Evolutionary conservation across 495 filamentous ascomycete species (phyloP), one percentile per base, ranked within the genome.

Genomic region (Sabuloglossum arenarium): DNA sequence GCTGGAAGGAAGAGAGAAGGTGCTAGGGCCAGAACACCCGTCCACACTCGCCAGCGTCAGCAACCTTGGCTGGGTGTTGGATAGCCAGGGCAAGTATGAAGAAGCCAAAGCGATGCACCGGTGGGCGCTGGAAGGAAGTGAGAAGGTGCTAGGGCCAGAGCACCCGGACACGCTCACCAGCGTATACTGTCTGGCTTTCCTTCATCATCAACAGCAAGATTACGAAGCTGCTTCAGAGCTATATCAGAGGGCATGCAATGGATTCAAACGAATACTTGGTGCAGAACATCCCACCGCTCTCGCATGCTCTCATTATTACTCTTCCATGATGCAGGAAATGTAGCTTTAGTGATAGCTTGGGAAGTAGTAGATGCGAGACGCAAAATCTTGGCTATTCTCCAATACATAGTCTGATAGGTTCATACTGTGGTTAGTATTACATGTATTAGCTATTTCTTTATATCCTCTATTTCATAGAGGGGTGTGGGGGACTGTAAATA

Each of bases 211-310:
- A 31, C 52, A 49, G 52, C 25, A 53, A 51, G 6, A 51, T 32
- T 59, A 59, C 47, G 39, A 55, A 25, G 51, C 24, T 11, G 51
- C 57, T 29, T 55, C 32, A 30, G 34, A 55, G 32, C 50, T 55
- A 43, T 59, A 59, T 28, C 52, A 55, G 39, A 42, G 51, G 47
- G 57, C 57, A 29, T 59, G 50, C 51, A 25, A 30, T 47, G 52
- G 57, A 39, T 55, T 24, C 30, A 21, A 53, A 31, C 32, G 55
- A 10, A 55, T 21, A 28, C 51, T 59, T 29, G 57, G 57, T 2
- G 28, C 24, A 45, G 28, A 53, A 9, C 52, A 59, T 42, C 57
- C 56, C 16, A 59, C 37, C 21, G 47, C 32, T 46, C 43, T 55
- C 47, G 57, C 57, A n/a, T 59, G 37, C 34, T 27, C 45, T 23